Evolutionary conservation across 306 rosid genomes (phyloP).

Genomic region (Vigna nakashimae): DNA sequence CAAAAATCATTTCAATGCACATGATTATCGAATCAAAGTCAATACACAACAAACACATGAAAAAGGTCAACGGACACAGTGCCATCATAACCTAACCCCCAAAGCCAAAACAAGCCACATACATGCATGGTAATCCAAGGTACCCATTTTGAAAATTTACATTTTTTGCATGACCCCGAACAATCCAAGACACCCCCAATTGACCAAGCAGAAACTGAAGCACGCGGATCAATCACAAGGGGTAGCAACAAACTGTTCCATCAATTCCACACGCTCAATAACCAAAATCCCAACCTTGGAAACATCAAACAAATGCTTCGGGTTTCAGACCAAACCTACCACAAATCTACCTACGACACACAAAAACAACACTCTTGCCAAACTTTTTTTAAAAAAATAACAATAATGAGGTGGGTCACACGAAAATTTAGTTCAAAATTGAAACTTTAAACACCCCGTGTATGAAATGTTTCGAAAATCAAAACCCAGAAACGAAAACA

Average conservation of each 20-base stretch:
- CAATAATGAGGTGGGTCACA: neutral
- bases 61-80: slow-evolving; percentile 20
- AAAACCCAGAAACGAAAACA: slow-evolving; percentile 8
- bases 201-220: slow-evolving; percentile 1
- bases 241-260: slow-evolving; percentile 40
- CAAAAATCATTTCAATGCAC: slow-evolving; percentile 4
- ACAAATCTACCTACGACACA: slow-evolving; percentile 43
- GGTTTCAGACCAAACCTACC: slow-evolving; percentile 35
- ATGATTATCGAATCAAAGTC: neutral
- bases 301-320: slow-evolving; percentile 26
- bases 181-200: slow-evolving; percentile 18
- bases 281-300: slow-evolving; percentile 35
- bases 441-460: slow-evolving; percentile 26
- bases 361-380: slow-evolving; percentile 4
- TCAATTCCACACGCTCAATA: slow-evolving; percentile 20
- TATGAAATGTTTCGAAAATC: neutral
- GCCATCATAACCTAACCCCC: slow-evolving; percentile 19
- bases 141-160: neutral
- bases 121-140: slow-evolving; percentile 19
- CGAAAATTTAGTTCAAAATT: slow-evolving; percentile 24
- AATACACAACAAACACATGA: neutral
- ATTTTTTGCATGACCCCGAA: neutral
- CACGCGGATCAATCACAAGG: slow-evolving; percentile 17
- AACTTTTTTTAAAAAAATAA: neutral
- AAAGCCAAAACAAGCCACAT: slow-evolving; percentile 28